Evolutionary conservation across 768 basidiomycete species (phyloP).

Genomic region (Lactifluus pinguis): DNA sequence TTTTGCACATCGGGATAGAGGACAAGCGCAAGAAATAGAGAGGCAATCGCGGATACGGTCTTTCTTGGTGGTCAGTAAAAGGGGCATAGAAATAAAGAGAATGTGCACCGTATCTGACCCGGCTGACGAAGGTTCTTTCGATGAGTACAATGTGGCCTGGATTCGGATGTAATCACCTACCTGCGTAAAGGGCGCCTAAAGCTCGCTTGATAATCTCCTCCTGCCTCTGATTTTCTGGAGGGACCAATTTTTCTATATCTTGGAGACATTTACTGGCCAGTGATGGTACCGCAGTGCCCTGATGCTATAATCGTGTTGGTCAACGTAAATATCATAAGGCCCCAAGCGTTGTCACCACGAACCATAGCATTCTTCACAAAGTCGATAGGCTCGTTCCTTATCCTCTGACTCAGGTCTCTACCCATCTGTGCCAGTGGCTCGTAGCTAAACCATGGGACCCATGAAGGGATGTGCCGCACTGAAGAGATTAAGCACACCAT

Average conservation of each 20-base stretch:
- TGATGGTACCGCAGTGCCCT: neutral
- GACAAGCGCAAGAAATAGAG: neutral
- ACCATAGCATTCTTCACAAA: slow-evolving; percentile 7
- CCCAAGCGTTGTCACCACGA: neutral
- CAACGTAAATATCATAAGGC: neutral
- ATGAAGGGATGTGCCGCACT: slow-evolving; percentile 7
- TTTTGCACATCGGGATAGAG: slow-evolving; percentile 9
- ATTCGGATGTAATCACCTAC: neutral
- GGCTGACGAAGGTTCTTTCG: neutral
- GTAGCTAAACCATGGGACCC: slow-evolving; percentile 9
- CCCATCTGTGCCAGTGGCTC: neutral
- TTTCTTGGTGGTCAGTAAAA: neutral
- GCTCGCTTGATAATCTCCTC: neutral
- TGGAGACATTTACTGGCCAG: neutral
- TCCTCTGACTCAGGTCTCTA: neutral
- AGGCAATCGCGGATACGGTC: neutral
- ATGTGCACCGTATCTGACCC: neutral
- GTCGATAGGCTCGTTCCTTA: slow-evolving; percentile 1
- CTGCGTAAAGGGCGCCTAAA: neutral
- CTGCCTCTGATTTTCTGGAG: neutral
- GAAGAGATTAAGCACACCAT: neutral
- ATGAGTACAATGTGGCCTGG: neutral
- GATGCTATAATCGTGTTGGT: neutral
- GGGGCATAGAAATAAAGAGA: neutral
- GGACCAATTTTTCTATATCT: neutral